Evolutionary conservation across 2,329 filamentous ascomycete species (phyloP), one percentile per base, ranked within the genome.

Genomic region (Sclerotiophoma versabilis): DNA sequence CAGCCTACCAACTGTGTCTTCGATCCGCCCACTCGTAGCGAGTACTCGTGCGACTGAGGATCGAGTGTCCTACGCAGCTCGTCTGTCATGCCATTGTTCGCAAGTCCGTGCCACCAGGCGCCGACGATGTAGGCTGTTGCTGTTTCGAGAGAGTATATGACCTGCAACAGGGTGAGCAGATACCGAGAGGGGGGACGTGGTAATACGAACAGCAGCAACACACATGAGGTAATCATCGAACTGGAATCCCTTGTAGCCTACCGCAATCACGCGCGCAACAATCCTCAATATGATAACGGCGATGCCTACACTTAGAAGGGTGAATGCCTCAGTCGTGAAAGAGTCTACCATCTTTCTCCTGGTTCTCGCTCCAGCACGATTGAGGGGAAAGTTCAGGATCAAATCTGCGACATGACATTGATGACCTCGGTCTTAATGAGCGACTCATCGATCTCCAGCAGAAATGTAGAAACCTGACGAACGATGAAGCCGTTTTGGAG

Each of bases 141-240:
- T 1, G 83, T 80, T 65, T 85, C 81, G 9, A 80, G 68, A 2
- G 76, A 74, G 52, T 84, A 85, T 26, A 84, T 75, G 11, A 81
- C 64, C 80, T 84, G 60, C 11, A 23, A n/a, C 17, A 20, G 15
- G 20, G 17, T 54, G 10, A 54, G 50, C 32, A 15, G 32, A 33
- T 15, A 17, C 22, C 39, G 20, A n/a, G 10, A 62, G 1, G 2
- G 15, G 10, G 19, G 29, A 19, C n/a, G 3, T 12, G 9, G 30
- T 20, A 8, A 29, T 48, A 80, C 53, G 63, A 68, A 86, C 82
- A 57, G 78, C 77, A 9, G 80, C 84, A 23, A 84, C 37, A 81
- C 49, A 71, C 72, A 86, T 84, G 23, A 88, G 66, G 61, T 84
- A 87, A 56, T 88, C 86, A 66, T 87, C 85, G 1, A 79, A 75